Evolutionary conservation across 2,329 filamentous ascomycete genomes (phyloP).

Genomic region (Xylariaceae sp.): DNA sequence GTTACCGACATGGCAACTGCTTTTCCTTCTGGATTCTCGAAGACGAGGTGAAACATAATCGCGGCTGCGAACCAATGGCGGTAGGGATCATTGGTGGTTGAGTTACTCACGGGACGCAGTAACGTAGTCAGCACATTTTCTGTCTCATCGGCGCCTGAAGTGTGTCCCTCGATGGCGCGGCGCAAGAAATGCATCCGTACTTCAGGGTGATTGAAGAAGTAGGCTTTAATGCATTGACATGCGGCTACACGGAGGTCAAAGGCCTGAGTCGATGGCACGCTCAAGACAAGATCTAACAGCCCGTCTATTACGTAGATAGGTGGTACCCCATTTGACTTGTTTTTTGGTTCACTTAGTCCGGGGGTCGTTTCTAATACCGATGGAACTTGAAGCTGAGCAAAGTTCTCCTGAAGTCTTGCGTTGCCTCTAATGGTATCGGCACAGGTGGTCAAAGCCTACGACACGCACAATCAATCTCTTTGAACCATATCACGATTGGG

Average conservation of each 20-base stretch:
- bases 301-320: constrained; percentile 91
- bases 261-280: constrained; percentile 59
- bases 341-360: constrained; percentile 38
- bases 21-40: constrained; percentile 76
- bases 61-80: constrained; percentile 85
- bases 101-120: constrained; percentile 59
- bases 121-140: constrained; percentile 86
- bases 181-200: constrained; percentile 82
- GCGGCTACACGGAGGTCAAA: constrained; percentile 81
- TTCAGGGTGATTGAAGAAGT: constrained; percentile 75
- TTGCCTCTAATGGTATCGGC: constrained; percentile 87
- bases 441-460: constrained; percentile 70
- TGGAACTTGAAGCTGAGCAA: constrained; percentile 79
- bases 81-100: constrained; percentile 72
- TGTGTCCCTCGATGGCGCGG: constrained; percentile 83
- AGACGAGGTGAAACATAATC: constrained; percentile 79
- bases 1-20: constrained; percentile 73
- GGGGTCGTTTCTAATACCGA: constrained; percentile 46
- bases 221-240: constrained; percentile 88
- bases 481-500: constrained; percentile 19
- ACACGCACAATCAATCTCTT: constrained; percentile 27
- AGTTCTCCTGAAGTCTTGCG: constrained; percentile 73
- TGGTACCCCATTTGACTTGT: constrained; percentile 47
- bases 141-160: constrained; percentile 70
- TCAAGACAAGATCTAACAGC: constrained; percentile 75